A percentile compares a stretch with the other conserved stretches of the same genome.
These are phyloP conservation scores for Salicornia ramosissima DNA, from an alignment of 148 eudicot species.

Conservation along the genomic window DNA sequence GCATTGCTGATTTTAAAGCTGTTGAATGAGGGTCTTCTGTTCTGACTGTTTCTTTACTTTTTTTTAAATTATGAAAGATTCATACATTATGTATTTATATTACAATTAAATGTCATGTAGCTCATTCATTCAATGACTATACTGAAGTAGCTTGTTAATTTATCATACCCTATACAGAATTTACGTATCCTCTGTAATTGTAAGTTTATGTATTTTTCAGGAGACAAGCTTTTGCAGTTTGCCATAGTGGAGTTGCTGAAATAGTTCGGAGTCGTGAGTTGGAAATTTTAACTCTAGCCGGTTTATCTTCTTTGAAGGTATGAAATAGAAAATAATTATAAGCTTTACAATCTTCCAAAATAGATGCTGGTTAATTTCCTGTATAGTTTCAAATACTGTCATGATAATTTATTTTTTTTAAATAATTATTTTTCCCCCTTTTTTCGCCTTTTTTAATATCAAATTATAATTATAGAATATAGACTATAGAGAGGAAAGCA, in stretches of 20 bases:
- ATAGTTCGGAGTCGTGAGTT: constrained; percentile 41
- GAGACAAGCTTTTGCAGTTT: constrained; percentile 70
- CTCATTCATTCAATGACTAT: too few species aligned
- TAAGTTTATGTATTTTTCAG: constrained; percentile 32
- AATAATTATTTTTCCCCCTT: too few species aligned
- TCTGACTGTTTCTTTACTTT: too few species aligned
- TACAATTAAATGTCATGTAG: too few species aligned
- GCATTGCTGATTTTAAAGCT: not conserved
- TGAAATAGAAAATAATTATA: constrained; percentile 6
- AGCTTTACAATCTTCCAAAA: not conserved
- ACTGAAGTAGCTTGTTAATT: not conserved
- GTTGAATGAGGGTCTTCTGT: not conserved
- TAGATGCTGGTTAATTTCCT: not conserved
- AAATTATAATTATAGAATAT: too few species aligned
- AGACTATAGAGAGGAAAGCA: too few species aligned
- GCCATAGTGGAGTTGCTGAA: constrained; percentile 47
- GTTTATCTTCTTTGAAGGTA: constrained; percentile 63
- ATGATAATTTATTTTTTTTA: too few species aligned
- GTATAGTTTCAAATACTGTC: constrained; percentile 8
- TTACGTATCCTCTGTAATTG: too few species aligned
- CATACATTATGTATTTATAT: not conserved
- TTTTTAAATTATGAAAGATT: not conserved
- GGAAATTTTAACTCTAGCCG: constrained; percentile 75
- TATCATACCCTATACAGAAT: not conserved
- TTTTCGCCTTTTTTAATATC: too few species aligned